Conservation (phyloP, 2,329 filamentous ascomycete species). For the Rasamsonia emersonii region DNA sequence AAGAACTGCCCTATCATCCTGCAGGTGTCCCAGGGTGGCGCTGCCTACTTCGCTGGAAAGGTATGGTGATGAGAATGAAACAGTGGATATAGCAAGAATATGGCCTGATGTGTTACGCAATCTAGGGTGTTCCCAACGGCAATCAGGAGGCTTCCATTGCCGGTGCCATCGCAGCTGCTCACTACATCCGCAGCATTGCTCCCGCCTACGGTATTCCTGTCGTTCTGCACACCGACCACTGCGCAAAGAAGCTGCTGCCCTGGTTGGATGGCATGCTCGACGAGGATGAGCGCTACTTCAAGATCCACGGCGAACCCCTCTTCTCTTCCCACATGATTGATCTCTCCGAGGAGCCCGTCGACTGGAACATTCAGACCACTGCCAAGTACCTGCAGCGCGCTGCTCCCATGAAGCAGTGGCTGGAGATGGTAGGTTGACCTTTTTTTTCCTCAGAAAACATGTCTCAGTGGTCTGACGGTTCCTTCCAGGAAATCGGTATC, state of each 20-base stretch:
- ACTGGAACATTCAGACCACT: conserved; percentile 87
- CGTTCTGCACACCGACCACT: conserved; percentile 94
- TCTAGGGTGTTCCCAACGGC: conserved; percentile 64
- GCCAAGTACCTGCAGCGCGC: conserved; percentile 88
- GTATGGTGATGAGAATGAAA: too few species aligned
- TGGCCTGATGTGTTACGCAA: too few species aligned
- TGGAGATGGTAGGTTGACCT: conserved; percentile 71
- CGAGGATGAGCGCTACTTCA: conserved; percentile 91
- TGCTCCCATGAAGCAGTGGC: conserved; percentile 96
- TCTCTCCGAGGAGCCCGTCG: conserved; percentile 80
- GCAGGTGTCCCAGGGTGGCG: conserved; percentile 87
- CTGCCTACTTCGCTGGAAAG: conserved; percentile 88
- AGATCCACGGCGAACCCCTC: conserved; percentile 81
- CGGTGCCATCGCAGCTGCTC: conserved; percentile 78
- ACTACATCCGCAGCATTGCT: conserved; percentile 85
- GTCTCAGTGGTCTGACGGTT: neutral
- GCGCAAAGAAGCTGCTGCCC: conserved; percentile 97
- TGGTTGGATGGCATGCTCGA: conserved; percentile 96
- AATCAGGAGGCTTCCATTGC: conserved; percentile 84
- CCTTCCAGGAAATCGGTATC: conserved; percentile 66
- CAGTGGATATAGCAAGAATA: too few species aligned
- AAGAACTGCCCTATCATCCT: conserved; percentile 86
- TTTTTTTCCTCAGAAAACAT: neutral
- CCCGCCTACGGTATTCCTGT: conserved; percentile 84
- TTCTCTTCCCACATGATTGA: conserved; percentile 99